Evolutionary conservation across 2,329 filamentous ascomycete species (phyloP), one percentile per base, ranked within the genome.

Genomic region (Neocatenulostroma microsporum): DNA sequence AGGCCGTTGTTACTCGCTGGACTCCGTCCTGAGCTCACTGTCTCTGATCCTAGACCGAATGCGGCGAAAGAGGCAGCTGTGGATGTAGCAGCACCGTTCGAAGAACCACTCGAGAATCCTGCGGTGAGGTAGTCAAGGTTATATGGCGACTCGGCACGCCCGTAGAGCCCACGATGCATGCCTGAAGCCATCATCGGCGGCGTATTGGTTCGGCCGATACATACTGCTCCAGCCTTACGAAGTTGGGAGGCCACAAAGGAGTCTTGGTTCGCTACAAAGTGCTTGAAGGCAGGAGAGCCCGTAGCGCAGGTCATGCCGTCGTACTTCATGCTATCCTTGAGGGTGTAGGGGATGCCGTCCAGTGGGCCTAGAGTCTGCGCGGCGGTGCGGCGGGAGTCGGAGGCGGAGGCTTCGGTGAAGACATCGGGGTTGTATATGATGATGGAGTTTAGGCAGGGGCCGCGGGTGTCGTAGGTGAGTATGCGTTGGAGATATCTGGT

Each of bases 121-220:
- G 70, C 72, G 0, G 73, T 63, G 2, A 74, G 56, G 34, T 72
- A 78, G 0, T 68, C 61, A 0, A 50, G 37, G 34, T 76, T 76
- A 46, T 78, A 78, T 0, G 74, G 73, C 17, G 64, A 72, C 47
- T 76, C 72, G 0, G 74, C 70, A 2, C 73, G 62, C 0, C 74
- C 73, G 41, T 74, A 75, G 0, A 72, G 44, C 0, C 74, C 74
- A 6, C 74, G 61, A 40, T 76, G 72, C 64, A 74, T 74, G 0
- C 74, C 74, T 0, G 72, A 73, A 15, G 68, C 67, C 9, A 73
- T 74, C 71, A 77, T 75, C 0, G 74, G 68, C 0, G 70, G 74
- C 67, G 77, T 74, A 38, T 78, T 79, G 0, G 74, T 76, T 29
- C 68, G 65, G 0, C 74, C 75, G 0, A 76, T 57, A 14, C 74